These are phyloP conservation scores for Fraxinus velutina DNA, from an alignment of 305 asterid genomes.

Conservation along the genomic window DNA sequence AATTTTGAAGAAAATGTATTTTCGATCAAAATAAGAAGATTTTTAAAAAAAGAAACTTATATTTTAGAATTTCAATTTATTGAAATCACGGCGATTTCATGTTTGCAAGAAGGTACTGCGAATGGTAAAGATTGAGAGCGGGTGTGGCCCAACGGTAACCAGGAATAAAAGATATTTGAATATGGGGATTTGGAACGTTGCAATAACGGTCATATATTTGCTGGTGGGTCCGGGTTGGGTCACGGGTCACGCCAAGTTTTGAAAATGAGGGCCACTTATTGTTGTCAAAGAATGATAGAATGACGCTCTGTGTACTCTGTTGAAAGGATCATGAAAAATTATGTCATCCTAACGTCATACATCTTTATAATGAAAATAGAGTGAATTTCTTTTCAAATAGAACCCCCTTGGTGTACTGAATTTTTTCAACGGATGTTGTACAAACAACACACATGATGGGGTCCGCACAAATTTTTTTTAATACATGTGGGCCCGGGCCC, in stretches of 20 bases:
- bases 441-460: too few species aligned
- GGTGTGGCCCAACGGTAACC: constrained; percentile 38
- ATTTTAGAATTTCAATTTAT: not conserved
- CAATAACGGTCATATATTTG: constrained; percentile 40
- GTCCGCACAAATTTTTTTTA: too few species aligned
- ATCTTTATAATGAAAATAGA: not conserved
- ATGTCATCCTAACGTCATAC: not conserved
- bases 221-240: constrained; percentile 22
- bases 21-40: not conserved
- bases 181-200: constrained; percentile 37
- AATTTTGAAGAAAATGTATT: not conserved
- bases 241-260: not conserved
- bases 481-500: too few species aligned
- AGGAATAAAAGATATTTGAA: constrained; percentile 19
- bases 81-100: constrained; percentile 19
- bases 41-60: not conserved
- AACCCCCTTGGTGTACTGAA: too few species aligned
- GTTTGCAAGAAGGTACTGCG: constrained; percentile 2
- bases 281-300: not conserved
- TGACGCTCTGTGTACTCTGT: not conserved
- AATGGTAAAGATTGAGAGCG: constrained; percentile 18
- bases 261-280: not conserved
- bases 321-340: not conserved
- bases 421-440: too few species aligned
- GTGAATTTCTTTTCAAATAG: not conserved